Evolutionary conservation across 306 rosid genomes (phyloP).

Genomic region (Mimosa bimucronata): DNA sequence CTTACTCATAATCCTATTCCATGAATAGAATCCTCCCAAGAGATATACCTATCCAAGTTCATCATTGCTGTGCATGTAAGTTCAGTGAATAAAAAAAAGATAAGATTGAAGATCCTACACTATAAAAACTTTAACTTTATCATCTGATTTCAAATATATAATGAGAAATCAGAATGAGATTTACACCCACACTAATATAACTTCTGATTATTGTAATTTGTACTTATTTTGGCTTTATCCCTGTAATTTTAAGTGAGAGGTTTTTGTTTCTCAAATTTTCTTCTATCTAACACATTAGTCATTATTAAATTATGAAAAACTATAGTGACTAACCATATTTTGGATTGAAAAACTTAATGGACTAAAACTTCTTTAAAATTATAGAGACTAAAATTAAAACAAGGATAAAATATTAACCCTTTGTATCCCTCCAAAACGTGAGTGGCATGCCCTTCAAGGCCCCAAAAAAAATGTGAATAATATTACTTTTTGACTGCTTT

Average conservation of each 20-base stretch:
- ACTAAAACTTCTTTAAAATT: no score
- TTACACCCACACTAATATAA: no score
- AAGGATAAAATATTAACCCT: no score
- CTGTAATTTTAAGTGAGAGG: no score
- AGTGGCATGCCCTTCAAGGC: neutral
- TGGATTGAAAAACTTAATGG: no score
- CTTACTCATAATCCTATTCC: neutral
- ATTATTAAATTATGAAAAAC: no score
- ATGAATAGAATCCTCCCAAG: neutral
- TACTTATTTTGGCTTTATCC: no score
- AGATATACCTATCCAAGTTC: neutral
- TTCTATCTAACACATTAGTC: no score
- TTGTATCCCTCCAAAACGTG: neutral
- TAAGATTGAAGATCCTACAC: neutral
- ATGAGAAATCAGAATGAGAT: neutral
- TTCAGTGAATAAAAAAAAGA: neutral
- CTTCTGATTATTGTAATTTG: no score
- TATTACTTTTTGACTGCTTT: neutral
- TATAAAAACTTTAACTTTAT: neutral
- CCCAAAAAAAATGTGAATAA: neutral
- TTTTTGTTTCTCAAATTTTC: no score
- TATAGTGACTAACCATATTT: no score
- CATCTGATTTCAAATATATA: neutral
- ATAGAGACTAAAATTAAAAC: no score
- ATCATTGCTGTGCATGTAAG: neutral